A percentile compares a stretch with the other conserved stretches of the same genome.
Conservation (phyloP, 1,284 basidiomycete species). For the Chondrostereum purpureum region DNA sequence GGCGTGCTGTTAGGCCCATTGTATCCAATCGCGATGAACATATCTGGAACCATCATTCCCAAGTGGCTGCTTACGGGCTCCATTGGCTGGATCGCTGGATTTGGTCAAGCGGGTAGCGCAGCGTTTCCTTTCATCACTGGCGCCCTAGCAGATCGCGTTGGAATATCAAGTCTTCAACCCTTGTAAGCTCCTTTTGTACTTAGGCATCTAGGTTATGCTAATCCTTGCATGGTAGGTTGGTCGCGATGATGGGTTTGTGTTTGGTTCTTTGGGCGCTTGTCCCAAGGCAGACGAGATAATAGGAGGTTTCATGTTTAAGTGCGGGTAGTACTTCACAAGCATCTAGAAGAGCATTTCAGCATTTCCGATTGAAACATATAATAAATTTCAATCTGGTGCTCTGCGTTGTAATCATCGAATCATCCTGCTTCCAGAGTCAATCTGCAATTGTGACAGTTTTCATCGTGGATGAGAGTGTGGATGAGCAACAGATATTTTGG, state of each 20-base stretch:
- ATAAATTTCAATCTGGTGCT: too few species aligned
- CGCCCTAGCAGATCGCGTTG: constrained; percentile 18
- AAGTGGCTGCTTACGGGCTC: constrained; percentile 19
- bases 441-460: too few species aligned
- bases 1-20: constrained; percentile 25
- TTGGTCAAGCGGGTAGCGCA: constrained; percentile 18
- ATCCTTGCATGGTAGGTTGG: constrained; percentile 16
- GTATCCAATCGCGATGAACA: constrained; percentile 22
- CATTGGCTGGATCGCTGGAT: constrained; percentile 23
- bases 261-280: constrained; percentile 22
- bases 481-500: too few species aligned
- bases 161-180: constrained; percentile 19
- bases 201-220: background rate
- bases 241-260: constrained; percentile 24
- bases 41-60: constrained; percentile 19
- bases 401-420: too few species aligned
- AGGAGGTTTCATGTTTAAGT: too few species aligned
- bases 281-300: constrained; percentile 13
- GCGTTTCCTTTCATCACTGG: constrained; percentile 19
- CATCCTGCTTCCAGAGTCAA: too few species aligned
- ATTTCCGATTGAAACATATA: too few species aligned
- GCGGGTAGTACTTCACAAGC: too few species aligned
- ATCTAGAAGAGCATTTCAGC: too few species aligned
- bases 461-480: too few species aligned
- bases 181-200: constrained; percentile 14